phyloP scores from a whole-genome alignment of 306 rosid genomes.

The Prunus padus region DNA sequence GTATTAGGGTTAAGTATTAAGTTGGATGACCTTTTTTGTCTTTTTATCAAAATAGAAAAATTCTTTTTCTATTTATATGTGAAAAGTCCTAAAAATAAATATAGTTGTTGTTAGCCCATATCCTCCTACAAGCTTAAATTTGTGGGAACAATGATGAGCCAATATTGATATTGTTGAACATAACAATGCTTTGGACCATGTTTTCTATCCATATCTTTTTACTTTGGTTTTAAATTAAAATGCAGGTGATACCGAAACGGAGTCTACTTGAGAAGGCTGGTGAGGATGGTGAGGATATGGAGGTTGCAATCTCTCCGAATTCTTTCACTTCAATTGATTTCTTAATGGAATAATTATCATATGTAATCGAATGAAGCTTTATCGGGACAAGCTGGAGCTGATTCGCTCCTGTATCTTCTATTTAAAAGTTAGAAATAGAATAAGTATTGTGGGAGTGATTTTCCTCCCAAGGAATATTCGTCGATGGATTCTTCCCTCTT shows the following conservation, averaged over 20 bases:
- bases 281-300: conserved; percentile 31
- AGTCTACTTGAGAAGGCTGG: conserved; percentile 48
- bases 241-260: conserved; percentile 59
- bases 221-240: background rate
- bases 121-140: background rate
- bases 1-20: no score
- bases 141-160: background rate
- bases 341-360: conserved; percentile 37
- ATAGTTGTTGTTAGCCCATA: no score
- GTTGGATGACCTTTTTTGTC: no score
- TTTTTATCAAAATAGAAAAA: no score
- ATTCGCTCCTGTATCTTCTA: conserved; percentile 43
- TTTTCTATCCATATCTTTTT: background rate
- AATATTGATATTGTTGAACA: no score
- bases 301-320: conserved; percentile 41
- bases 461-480: no score
- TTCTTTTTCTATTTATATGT: no score
- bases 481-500: no score
- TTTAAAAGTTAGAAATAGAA: conserved; percentile 23
- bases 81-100: no score
- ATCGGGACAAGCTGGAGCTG: conserved; percentile 43
- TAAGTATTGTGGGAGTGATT: no score
- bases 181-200: no score
- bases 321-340: conserved; percentile 78
- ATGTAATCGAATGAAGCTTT: no score